These are phyloP conservation scores for Wickerhamomyces sydowiorum DNA, from an alignment of 805 yeast species.

Conservation along the genomic window DNA sequence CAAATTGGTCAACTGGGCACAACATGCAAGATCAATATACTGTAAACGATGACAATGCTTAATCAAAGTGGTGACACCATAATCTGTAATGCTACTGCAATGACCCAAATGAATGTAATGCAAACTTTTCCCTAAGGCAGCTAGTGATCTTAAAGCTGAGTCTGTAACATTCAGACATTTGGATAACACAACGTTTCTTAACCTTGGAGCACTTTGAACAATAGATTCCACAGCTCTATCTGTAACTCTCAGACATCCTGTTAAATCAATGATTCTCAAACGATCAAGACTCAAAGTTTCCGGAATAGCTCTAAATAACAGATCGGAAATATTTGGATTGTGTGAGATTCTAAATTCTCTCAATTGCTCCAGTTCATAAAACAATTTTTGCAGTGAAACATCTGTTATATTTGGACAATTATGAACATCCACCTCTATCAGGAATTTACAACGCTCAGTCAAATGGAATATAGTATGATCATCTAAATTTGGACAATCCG, in stretches of 20 bases:
- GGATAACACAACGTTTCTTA: slow-evolving; percentile 83
- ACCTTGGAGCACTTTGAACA: slow-evolving; percentile 72
- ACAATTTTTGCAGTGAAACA: slow-evolving; percentile 48
- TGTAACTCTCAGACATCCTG: slow-evolving; percentile 75
- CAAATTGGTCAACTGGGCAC: slow-evolving; percentile 80
- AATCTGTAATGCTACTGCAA: slow-evolving; percentile 85
- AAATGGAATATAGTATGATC: slow-evolving; percentile 57
- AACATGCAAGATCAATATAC: slow-evolving; percentile 93
- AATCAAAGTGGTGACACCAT: slow-evolving; percentile 72
- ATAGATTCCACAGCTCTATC: slow-evolving; percentile 73
- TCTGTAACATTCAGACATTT: slow-evolving; percentile 88
- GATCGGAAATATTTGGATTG: slow-evolving; percentile 64
- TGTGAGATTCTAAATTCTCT: slow-evolving; percentile 82
- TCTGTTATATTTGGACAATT: slow-evolving; percentile 73
- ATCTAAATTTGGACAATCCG: slow-evolving; percentile 61
- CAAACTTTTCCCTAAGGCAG: slow-evolving; percentile 69
- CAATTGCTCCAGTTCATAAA: slow-evolving; percentile 59
- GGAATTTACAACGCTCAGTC: slow-evolving; percentile 65
- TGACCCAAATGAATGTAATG: slow-evolving; percentile 94
- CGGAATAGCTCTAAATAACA: slow-evolving; percentile 51
- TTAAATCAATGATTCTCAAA: slow-evolving; percentile 76
- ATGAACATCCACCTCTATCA: slow-evolving; percentile 88
- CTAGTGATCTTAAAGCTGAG: slow-evolving; percentile 62
- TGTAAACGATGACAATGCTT: slow-evolving; percentile 79
- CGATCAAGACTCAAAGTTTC: slow-evolving; percentile 48